Conservation (phyloP, 805 yeast genomes). For the Suhomyces tanzawaensis region DNA sequence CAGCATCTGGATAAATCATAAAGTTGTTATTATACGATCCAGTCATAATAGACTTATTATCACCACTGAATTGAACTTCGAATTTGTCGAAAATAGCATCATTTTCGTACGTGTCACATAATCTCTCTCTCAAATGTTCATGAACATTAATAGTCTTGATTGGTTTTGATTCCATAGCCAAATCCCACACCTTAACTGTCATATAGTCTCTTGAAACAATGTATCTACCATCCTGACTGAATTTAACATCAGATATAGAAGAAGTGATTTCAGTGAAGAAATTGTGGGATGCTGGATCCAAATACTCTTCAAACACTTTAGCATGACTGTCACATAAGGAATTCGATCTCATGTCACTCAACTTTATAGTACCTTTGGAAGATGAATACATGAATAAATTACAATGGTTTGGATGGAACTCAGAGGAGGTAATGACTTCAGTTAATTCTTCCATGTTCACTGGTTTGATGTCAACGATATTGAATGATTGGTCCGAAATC, state of each 20-base stretch:
- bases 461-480: constrained; percentile 97
- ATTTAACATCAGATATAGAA: constrained; percentile 89
- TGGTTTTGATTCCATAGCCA: constrained; percentile 95
- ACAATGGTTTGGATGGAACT: constrained; percentile 91
- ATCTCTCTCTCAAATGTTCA: constrained; percentile 86
- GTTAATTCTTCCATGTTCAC: constrained; percentile 98
- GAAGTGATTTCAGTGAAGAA: constrained; percentile 97
- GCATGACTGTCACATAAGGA: constrained; percentile 92
- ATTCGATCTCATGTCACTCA: constrained; percentile 94
- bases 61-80: constrained; percentile 94
- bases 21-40: constrained; percentile 97
- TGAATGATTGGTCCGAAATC: constrained; percentile 91
- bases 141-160: constrained; percentile 92
- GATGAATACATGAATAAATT: constrained; percentile 93
- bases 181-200: constrained; percentile 98
- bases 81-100: constrained; percentile 98
- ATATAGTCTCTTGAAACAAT: constrained; percentile 96
- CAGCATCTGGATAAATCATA: constrained; percentile 90
- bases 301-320: constrained; percentile 84
- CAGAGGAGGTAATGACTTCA: constrained; percentile 95
- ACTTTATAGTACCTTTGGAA: constrained; percentile 91
- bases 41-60: constrained; percentile 87
- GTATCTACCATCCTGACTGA: constrained; percentile 87
- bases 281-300: constrained; percentile 89
- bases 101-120: constrained; percentile 97